phyloP scores from a whole-genome alignment of 148 eudicot species.

The Vaccinium corymbosum region DNA sequence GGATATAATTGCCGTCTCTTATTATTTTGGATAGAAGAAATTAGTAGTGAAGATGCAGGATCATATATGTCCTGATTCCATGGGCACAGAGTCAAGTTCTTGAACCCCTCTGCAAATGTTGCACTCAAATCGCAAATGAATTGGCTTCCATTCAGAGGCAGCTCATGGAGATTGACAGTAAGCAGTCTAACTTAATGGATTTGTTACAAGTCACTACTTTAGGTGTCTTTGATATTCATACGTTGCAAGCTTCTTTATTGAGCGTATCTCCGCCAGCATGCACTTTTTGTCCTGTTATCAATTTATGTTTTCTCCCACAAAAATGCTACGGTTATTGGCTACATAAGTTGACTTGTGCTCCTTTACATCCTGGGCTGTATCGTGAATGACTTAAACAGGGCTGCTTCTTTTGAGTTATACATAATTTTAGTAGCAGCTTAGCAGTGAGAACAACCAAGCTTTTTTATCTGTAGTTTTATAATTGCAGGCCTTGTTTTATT shows the following conservation, averaged over 20 bases:
- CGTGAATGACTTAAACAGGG: background rate
- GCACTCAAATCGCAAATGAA: slow-evolving; percentile 53
- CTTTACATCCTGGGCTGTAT: background rate
- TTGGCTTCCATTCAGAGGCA: slow-evolving; percentile 53
- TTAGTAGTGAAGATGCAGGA: slow-evolving; percentile 37
- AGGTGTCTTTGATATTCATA: background rate
- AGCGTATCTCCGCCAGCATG: background rate
- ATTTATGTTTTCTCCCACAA: background rate
- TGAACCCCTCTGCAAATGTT: slow-evolving; percentile 35
- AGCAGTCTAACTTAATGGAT: slow-evolving; percentile 71
- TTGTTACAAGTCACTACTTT: slow-evolving; percentile 57
- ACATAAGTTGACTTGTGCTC: background rate
- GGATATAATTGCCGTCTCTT: no score
- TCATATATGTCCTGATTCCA: slow-evolving; percentile 71
- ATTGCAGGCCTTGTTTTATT: background rate
- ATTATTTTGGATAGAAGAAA: slow-evolving; percentile 24
- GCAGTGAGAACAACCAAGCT: background rate
- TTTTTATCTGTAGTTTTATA: no score
- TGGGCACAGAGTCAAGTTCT: slow-evolving; percentile 51
- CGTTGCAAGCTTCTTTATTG: background rate
- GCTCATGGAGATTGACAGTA: slow-evolving; percentile 72
- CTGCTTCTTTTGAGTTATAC: background rate
- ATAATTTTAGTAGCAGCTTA: background rate
- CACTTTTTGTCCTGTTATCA: background rate
- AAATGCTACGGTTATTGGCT: background rate